Conservation (phyloP, 1,284 basidiomycete genomes). For the Ustilago xerochloae region DNA sequence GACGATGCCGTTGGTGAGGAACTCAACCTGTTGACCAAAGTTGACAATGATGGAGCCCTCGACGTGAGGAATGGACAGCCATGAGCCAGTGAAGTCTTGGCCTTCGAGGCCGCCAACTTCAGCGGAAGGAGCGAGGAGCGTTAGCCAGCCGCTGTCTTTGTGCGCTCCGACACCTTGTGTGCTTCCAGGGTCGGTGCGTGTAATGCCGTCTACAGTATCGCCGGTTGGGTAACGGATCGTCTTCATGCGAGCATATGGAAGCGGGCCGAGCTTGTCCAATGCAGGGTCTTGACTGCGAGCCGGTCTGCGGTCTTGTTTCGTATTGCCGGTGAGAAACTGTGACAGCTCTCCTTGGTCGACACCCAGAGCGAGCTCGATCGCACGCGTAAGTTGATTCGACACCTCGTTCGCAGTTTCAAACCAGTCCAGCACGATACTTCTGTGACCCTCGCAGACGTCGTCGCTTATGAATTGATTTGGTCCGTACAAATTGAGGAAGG, state of each 20-base stretch:
- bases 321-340: slow-evolving; percentile 34
- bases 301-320: not conserved
- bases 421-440: slow-evolving; percentile 38
- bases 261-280: slow-evolving; percentile 11
- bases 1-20: slow-evolving; percentile 49
- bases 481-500: slow-evolving; percentile 52
- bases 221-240: slow-evolving; percentile 57
- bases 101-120: slow-evolving; percentile 52
- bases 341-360: slow-evolving; percentile 30
- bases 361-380: slow-evolving; percentile 51
- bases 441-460: slow-evolving; percentile 17
- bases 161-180: slow-evolving; percentile 62
- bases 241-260: slow-evolving; percentile 58
- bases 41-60: slow-evolving; percentile 53
- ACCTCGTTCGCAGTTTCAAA: slow-evolving; percentile 33
- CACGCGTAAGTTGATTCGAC: slow-evolving; percentile 43
- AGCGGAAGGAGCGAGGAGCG: slow-evolving; percentile 50
- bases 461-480: slow-evolving; percentile 58
- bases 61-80: slow-evolving; percentile 53
- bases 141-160: slow-evolving; percentile 61
- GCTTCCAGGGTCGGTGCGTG: slow-evolving; percentile 17
- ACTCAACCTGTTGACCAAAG: slow-evolving; percentile 63
- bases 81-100: slow-evolving; percentile 50
- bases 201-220: slow-evolving; percentile 43
- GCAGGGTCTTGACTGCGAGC: not conserved